These are phyloP conservation scores for Stagonosporopsis cucurbitacearum DNA, from an alignment of 2,329 filamentous ascomycete genomes.

Conservation along the genomic window DNA sequence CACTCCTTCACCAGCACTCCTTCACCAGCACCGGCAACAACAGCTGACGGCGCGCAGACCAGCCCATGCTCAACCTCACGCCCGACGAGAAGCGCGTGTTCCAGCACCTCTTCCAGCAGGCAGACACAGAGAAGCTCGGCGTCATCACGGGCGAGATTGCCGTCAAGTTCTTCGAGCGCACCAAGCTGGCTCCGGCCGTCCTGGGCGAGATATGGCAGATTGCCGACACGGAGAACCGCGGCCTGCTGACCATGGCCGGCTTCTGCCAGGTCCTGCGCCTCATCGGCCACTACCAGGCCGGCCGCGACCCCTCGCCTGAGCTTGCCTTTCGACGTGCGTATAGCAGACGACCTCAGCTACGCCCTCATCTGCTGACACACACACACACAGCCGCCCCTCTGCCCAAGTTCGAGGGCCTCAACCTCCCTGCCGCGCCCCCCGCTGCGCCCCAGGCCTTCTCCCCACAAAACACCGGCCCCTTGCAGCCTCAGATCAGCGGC, in stretches of 20 bases:
- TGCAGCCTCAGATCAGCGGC: constrained; percentile 50
- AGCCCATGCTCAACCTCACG: constrained; percentile 78
- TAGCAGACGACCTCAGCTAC: neutral
- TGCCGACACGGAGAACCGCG: constrained; percentile 94
- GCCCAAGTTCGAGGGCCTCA: constrained; percentile 87
- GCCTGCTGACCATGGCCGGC: constrained; percentile 87
- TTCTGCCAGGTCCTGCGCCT: constrained; percentile 92
- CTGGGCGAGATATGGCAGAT: constrained; percentile 99
- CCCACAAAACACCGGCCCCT: constrained; percentile 44
- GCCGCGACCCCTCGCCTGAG: constrained; percentile 79
- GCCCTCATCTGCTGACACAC: constrained; percentile 25
- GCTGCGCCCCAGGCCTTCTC: constrained; percentile 58
- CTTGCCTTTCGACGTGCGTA: constrained; percentile 76
- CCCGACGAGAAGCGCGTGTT: constrained; percentile 93
- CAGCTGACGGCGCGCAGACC: constrained; percentile 35
- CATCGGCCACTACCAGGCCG: constrained; percentile 93
- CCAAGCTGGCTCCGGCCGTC: constrained; percentile 81
- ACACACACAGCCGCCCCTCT: constrained; percentile 75
- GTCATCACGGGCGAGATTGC: constrained; percentile 96
- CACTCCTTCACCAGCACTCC: too few species aligned
- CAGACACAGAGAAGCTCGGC: constrained; percentile 88
- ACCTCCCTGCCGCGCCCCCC: constrained; percentile 56
- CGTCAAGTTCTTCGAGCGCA: constrained; percentile 98
- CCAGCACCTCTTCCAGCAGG: constrained; percentile 89
- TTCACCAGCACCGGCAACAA: too few species aligned